Evolutionary conservation across 164 flowering plant species (phyloP), one percentile per base, ranked within the genome.

Genomic region (Hamamelis virginiana): DNA sequence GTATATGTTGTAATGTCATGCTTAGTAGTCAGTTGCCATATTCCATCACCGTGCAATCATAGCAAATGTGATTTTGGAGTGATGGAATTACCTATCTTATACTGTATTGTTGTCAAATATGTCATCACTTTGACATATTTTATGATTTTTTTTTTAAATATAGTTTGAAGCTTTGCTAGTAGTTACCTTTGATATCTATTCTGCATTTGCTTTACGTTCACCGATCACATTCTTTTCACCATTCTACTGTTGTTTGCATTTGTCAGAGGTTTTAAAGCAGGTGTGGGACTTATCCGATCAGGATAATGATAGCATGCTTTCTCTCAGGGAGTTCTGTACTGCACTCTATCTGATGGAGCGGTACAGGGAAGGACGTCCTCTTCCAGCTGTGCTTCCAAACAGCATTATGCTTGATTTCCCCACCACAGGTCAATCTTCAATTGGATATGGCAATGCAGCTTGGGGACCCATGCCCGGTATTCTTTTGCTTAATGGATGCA

Each of bases 261-360:
- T 82, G 48, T 50, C 91, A 95, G 99, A 91, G 91, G 81, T 92
- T 69, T 83, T 95, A 72, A 91, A 87, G 85, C 96, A 92, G 87
- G 97, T 95, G 38, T 95, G 98, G 98, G 97, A 95, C 80, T 81
- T 95, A 70, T 90, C 98, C 25, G 98, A 95, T 77, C 97, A 95
- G 78, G 98, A 95, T 81, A 86, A 84, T 76, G 98, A 95, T 75
- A 91, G 96, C 81, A 95, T 89, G 97, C 96, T 95, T 66, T 89
- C 98, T 57, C 76, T 88, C 72, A 88, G 82, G 81, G 98, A 95
- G 82, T 95, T 95, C 76, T 95, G 97, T 68, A 76, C 81, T 67
- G 96, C 98, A 55, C 89, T 95, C 45, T 95, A 92, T 80, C 80
- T 95, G 78, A 88, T 95, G 97, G 98, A 95, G 68, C 83, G 97